Conservation (phyloP, 768 basidiomycete genomes). For the Tricholoma furcatifolium region DNA sequence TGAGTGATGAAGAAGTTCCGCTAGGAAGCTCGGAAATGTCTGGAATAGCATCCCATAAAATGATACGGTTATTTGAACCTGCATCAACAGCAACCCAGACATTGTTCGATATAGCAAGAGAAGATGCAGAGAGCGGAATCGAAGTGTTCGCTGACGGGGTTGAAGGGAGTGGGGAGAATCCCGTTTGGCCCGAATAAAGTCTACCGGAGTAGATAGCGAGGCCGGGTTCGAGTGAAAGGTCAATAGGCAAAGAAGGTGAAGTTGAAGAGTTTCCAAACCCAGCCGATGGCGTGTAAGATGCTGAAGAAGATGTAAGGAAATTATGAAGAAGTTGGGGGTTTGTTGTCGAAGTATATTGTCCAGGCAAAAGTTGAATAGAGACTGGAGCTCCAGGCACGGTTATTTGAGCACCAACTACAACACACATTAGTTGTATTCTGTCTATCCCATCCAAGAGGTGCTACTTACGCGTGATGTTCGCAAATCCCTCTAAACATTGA, state of each 20-base stretch:
- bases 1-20: constrained; percentile 42
- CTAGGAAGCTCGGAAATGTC: constrained; percentile 70
- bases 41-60: constrained; percentile 80
- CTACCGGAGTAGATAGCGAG: constrained; percentile 61
- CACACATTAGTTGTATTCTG: background rate
- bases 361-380: constrained; percentile 67
- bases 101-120: constrained; percentile 67
- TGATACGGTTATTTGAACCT: constrained; percentile 54
- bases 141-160: constrained; percentile 45
- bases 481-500: constrained; percentile 81
- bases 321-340: constrained; percentile 72
- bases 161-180: constrained; percentile 58
- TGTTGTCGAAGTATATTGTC: constrained; percentile 70
- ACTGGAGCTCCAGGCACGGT: constrained; percentile 53
- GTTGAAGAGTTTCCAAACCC: constrained; percentile 64
- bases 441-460: background rate
- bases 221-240: constrained; percentile 65
- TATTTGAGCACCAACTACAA: constrained; percentile 67
- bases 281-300: constrained; percentile 52
- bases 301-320: constrained; percentile 62
- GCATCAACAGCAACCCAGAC: constrained; percentile 66
- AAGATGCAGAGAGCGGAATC: constrained; percentile 50
- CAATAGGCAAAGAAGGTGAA: constrained; percentile 60
- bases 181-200: constrained; percentile 64
- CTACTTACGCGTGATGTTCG: constrained; percentile 66